A percentile compares a stretch with the other conserved stretches of the same genome.
phyloP scores from a whole-genome alignment of 2,329 filamentous ascomycete species.

The Myriangium duriaei region DNA sequence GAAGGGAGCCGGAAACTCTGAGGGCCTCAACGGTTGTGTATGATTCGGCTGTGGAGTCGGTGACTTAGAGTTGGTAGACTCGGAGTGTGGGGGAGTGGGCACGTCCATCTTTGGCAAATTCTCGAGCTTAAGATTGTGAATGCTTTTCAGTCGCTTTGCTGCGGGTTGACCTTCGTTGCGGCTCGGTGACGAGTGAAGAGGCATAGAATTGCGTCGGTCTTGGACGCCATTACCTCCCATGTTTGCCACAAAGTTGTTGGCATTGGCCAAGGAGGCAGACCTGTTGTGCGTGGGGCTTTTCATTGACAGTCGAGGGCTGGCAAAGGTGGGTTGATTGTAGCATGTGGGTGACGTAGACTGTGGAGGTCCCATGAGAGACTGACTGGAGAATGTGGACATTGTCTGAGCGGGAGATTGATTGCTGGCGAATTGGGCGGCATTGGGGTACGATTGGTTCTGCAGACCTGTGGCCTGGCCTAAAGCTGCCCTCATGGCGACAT shows the following conservation, averaged over 20 bases:
- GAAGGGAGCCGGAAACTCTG: slow-evolving; percentile 12
- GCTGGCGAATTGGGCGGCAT: slow-evolving; percentile 29
- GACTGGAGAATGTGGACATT: slow-evolving; percentile 12
- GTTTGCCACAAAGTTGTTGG: slow-evolving; percentile 7
- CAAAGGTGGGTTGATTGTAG: slow-evolving; percentile 33
- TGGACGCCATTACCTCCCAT: slow-evolving; percentile 11
- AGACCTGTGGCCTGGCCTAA: slow-evolving; percentile 33
- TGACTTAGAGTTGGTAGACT: slow-evolving; percentile 8
- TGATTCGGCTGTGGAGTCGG: slow-evolving; percentile 7
- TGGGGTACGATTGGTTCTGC: slow-evolving; percentile 27
- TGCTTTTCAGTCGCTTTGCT: slow-evolving; percentile 15
- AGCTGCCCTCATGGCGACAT: slow-evolving; percentile 43
- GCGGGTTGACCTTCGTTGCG: slow-evolving; percentile 12
- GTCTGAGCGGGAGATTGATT: slow-evolving; percentile 13
- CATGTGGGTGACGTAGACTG: slow-evolving; percentile 16
- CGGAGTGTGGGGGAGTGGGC: slow-evolving; percentile 15
- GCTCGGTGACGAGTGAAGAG: slow-evolving; percentile 15
- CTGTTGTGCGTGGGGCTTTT: slow-evolving; percentile 28
- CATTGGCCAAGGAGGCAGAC: slow-evolving; percentile 32
- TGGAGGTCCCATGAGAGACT: slow-evolving; percentile 16
- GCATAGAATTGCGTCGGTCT: slow-evolving; percentile 33
- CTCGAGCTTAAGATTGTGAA: slow-evolving; percentile 15
- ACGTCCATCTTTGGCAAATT: slow-evolving; percentile 16
- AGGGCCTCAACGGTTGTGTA: slow-evolving; percentile 14
- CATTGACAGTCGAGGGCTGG: slow-evolving; percentile 18